Percentiles rank a stretch among this genome's conserved stretches.
Evolutionary conservation across 441 rosid species (phyloP).

Genomic region (Lepidium campestre): DNA sequence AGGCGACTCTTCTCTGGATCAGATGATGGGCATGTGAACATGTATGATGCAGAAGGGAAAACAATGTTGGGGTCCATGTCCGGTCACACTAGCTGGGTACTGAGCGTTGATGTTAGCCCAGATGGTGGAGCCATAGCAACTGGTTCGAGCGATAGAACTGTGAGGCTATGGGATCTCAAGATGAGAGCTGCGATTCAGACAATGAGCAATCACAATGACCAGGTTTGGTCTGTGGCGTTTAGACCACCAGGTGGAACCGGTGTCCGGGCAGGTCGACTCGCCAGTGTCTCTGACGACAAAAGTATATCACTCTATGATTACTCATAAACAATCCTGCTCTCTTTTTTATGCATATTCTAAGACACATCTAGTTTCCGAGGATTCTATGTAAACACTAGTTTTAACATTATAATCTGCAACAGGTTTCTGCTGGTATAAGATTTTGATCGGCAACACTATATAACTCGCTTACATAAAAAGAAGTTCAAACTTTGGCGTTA

Average conservation of each 20-base stretch:
- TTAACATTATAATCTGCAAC: constrained; percentile 19
- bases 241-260: constrained; percentile 51
- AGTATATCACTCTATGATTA: constrained; percentile 85
- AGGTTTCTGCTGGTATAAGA: not conserved
- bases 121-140: constrained; percentile 84
- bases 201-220: constrained; percentile 81
- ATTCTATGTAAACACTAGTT: constrained; percentile 13
- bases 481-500: constrained; percentile 3
- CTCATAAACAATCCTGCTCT: constrained; percentile 38
- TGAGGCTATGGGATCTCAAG: constrained; percentile 83
- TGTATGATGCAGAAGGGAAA: constrained; percentile 89
- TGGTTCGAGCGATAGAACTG: constrained; percentile 86
- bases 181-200: constrained; percentile 90
- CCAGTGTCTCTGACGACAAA: constrained; percentile 94
- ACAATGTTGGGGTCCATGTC: constrained; percentile 71
- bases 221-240: constrained; percentile 88
- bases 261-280: constrained; percentile 56
- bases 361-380: constrained; percentile 8
- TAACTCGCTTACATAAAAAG: not conserved
- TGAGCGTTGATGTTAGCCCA: constrained; percentile 87
- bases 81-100: constrained; percentile 85
- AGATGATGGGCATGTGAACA: constrained; percentile 84
- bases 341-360: not conserved
- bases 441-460: not conserved
- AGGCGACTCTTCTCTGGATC: constrained; percentile 79